Conservation (phyloP, 139 green algal species). For the Chlorella sorokiniana region DNA sequence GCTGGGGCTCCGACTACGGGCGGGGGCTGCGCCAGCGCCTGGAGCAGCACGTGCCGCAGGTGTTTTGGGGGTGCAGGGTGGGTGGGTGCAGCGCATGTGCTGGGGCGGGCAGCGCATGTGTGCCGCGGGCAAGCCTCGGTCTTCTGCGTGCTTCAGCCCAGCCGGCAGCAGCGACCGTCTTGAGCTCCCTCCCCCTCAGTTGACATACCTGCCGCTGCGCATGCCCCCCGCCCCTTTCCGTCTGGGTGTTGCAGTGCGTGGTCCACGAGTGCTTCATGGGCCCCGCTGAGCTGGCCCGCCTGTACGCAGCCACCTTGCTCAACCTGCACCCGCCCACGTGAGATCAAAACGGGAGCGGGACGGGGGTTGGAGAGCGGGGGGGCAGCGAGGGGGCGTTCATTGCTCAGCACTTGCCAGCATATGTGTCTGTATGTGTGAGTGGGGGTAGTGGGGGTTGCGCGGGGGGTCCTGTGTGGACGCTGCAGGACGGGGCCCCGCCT, state of each 20-base stretch:
- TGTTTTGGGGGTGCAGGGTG: neutral
- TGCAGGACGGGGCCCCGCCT: neutral
- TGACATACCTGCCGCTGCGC: neutral
- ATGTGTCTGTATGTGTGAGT: too few relatives aligned
- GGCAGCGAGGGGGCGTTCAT: neutral
- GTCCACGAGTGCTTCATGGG: conserved; percentile 73
- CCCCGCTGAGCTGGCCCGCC: conserved; percentile 56
- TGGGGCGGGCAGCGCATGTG: neutral
- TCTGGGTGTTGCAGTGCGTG: conserved; percentile 33
- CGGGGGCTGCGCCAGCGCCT: conserved; percentile 58
- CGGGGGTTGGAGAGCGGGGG: neutral
- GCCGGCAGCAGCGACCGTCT: neutral
- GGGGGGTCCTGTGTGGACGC: neutral
- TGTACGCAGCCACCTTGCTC: conserved; percentile 70
- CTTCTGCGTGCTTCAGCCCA: neutral
- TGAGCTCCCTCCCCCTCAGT: neutral
- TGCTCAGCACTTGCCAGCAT: neutral
- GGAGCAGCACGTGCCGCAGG: conserved; percentile 30
- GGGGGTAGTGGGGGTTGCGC: too few relatives aligned
- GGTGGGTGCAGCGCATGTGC: neutral
- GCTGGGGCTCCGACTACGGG: conserved; percentile 55
- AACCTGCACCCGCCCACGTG: conserved; percentile 84
- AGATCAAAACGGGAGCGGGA: neutral
- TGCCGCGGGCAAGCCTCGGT: neutral
- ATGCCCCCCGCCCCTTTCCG: neutral